Conservation (phyloP, 352 stramenopile genomes). For the Globisporangium irregulare region DNA sequence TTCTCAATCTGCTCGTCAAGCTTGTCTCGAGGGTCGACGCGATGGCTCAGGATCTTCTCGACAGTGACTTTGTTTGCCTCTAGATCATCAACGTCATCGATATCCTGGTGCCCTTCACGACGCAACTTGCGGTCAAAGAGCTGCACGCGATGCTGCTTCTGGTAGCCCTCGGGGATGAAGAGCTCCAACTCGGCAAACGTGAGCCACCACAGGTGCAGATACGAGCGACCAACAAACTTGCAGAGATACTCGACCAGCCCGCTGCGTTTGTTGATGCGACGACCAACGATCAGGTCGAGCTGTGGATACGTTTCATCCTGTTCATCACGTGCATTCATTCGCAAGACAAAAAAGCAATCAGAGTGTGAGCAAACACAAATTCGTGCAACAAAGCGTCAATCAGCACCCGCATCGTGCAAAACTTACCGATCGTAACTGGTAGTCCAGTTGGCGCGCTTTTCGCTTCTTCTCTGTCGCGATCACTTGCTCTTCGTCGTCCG, state of each 20-base stretch:
- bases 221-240: conserved; percentile 87
- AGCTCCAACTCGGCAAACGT: conserved; percentile 85
- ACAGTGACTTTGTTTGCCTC: conserved; percentile 86
- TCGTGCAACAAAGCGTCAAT: neutral
- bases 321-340: conserved; percentile 15
- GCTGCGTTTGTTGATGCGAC: conserved; percentile 71
- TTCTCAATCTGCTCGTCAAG: conserved; percentile 85
- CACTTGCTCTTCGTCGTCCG: conserved; percentile 58
- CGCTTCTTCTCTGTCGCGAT: conserved; percentile 58
- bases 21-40: conserved; percentile 74
- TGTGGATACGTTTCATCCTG: conserved; percentile 65
- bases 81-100: conserved; percentile 86
- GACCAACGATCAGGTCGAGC: conserved; percentile 82
- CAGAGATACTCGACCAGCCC: conserved; percentile 80
- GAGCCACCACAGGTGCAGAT: conserved; percentile 87
- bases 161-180: conserved; percentile 82
- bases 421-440: conserved; percentile 53
- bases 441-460: conserved; percentile 73
- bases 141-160: conserved; percentile 83
- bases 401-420: neutral
- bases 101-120: conserved; percentile 78
- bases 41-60: conserved; percentile 87
- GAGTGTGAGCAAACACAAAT: neutral
- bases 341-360: neutral
- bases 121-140: conserved; percentile 81